phyloP scores from a whole-genome alignment of 2,329 filamentous ascomycete species.

The Nothophoma quercina region DNA sequence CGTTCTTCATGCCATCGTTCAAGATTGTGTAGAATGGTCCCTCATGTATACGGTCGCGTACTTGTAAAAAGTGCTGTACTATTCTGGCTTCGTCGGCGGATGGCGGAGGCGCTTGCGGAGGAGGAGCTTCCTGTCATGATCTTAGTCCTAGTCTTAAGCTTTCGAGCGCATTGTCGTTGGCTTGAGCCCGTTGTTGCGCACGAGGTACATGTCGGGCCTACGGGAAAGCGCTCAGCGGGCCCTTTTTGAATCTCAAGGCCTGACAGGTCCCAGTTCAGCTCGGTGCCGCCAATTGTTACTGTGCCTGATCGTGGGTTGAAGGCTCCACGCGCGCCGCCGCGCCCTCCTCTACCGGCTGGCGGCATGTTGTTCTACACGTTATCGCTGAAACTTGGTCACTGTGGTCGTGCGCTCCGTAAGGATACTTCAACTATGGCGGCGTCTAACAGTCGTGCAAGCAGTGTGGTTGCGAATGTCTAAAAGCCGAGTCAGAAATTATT shows the following conservation, averaged over 20 bases:
- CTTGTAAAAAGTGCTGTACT: conserved; percentile 58
- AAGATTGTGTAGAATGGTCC: conserved; percentile 67
- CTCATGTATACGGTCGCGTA: conserved; percentile 65
- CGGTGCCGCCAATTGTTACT: conserved; percentile 53
- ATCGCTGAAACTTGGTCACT: neutral
- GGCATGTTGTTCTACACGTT: conserved; percentile 23
- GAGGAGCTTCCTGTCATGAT: conserved; percentile 40
- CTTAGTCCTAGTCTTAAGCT: conserved; percentile 27
- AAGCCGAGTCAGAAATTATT: conserved; percentile 21
- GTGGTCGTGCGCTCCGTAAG: neutral
- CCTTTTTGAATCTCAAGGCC: conserved; percentile 51
- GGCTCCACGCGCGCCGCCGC: conserved; percentile 39
- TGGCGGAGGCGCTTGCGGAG: conserved; percentile 50
- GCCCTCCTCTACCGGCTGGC: conserved; percentile 44
- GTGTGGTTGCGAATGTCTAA: conserved; percentile 1
- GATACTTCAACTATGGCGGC: neutral
- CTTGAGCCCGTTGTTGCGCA: conserved; percentile 2
- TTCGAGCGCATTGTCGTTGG: conserved; percentile 5
- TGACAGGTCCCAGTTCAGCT: conserved; percentile 52
- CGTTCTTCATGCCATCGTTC: conserved; percentile 55
- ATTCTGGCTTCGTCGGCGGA: conserved; percentile 55
- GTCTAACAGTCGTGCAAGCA: neutral
- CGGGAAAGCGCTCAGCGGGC: conserved; percentile 53
- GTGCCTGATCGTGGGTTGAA: conserved; percentile 41
- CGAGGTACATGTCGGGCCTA: conserved; percentile 28